These are phyloP conservation scores for Diaporthe velutina DNA, from an alignment of 2,329 filamentous ascomycete genomes.

Conservation along the genomic window DNA sequence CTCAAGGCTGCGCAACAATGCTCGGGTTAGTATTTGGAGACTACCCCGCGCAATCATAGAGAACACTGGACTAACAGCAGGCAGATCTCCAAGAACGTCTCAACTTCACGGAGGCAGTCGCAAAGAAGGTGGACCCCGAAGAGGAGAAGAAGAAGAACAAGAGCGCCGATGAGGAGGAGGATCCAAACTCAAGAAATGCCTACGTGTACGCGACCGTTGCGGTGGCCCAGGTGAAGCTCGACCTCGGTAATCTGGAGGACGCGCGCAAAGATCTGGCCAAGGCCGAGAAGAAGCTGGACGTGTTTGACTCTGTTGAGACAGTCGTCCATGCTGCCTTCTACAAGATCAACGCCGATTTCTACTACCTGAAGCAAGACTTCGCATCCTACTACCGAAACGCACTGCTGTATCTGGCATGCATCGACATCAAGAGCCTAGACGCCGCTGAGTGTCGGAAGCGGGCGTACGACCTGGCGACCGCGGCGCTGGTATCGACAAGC, in stretches of 20 bases:
- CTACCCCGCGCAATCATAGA: neutral
- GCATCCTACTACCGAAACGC: constrained; percentile 98
- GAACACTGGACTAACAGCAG: constrained; percentile 26
- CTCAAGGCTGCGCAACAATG: constrained; percentile 89
- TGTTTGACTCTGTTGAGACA: constrained; percentile 94
- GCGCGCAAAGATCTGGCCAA: constrained; percentile 88
- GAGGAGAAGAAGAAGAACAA: constrained; percentile 55
- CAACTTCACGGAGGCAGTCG: constrained; percentile 84
- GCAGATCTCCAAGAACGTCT: constrained; percentile 89
- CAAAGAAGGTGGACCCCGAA: constrained; percentile 90
- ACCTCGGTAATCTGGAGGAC: constrained; percentile 82
- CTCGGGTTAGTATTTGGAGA: constrained; percentile 66
- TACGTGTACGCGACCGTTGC: constrained; percentile 94
- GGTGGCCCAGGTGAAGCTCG: constrained; percentile 88
- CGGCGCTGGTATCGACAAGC: constrained; percentile 90
- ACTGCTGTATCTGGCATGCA: constrained; percentile 96
- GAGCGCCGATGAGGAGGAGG: constrained; percentile 40
- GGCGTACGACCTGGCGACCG: constrained; percentile 93
- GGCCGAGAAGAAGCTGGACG: constrained; percentile 89
- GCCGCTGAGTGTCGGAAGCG: constrained; percentile 82
- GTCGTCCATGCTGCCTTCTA: constrained; percentile 98
- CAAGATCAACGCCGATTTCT: constrained; percentile 93
- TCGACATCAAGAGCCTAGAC: constrained; percentile 83
- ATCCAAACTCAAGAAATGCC: constrained; percentile 82
- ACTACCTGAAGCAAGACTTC: constrained; percentile 93